Evolutionary conservation across 2,329 filamentous ascomycete genomes (phyloP).

Genomic region (Trichothecium sympodiale): DNA sequence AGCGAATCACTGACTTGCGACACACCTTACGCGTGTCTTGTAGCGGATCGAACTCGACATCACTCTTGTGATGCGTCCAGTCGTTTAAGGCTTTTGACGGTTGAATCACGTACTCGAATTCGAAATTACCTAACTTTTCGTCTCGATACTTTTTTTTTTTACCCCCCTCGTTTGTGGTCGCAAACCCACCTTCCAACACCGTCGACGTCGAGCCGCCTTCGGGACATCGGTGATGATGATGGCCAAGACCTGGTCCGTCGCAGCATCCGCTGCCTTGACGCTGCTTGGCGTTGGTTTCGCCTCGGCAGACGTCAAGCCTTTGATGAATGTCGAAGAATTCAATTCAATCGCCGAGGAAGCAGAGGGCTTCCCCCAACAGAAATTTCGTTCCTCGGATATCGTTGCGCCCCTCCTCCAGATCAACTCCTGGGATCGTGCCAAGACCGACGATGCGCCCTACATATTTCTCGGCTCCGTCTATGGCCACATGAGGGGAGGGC

Average conservation of each 20-base stretch:
- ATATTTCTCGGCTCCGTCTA: conserved; percentile 20
- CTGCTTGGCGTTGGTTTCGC: conserved; percentile 5
- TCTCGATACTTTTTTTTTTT: no score
- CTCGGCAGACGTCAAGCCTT: conserved; percentile 14
- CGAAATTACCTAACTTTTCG: no score
- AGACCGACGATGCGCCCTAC: conserved; percentile 16
- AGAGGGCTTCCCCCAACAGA: conserved; percentile 18
- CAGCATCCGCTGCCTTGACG: conserved; percentile 3
- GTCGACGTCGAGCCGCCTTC: no score
- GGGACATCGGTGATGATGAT: conserved; percentile 1
- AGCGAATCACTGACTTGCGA: no score
- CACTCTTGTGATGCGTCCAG: no score
- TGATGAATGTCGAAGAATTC: conserved; percentile 16
- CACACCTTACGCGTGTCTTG: no score
- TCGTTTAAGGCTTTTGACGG: no score
- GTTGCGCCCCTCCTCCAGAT: conserved; percentile 22
- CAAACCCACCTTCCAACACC: no score
- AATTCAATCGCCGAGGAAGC: conserved; percentile 13
- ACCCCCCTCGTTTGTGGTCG: no score
- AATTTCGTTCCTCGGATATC: conserved; percentile 19
- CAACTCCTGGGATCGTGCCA: conserved; percentile 15
- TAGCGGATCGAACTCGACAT: no score
- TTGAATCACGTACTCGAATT: no score
- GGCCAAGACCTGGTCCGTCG: background rate
- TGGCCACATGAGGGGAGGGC: conserved; percentile 11